Evolutionary conservation across 179 eudicot genomes (phyloP).

Genomic region (Spergularia azorica): DNA sequence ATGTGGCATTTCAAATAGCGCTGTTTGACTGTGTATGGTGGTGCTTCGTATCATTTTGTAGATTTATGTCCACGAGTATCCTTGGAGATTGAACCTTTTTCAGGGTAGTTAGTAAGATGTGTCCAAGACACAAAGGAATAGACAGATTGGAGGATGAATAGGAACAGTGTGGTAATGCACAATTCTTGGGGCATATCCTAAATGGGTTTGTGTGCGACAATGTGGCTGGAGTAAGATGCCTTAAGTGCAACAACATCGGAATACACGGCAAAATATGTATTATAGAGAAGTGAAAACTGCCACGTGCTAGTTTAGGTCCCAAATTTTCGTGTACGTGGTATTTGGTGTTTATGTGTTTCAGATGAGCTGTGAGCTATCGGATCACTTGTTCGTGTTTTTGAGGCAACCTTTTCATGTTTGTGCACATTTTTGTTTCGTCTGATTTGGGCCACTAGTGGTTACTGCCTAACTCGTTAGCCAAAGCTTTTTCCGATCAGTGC

Average conservation of each 20-base stretch:
- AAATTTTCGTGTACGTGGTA: background rate
- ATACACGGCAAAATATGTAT: background rate
- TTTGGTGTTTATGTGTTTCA: background rate
- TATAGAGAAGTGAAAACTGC: background rate
- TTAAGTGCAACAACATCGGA: background rate
- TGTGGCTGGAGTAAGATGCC: background rate
- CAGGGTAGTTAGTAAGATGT: background rate
- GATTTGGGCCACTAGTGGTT: background rate
- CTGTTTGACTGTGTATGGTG: background rate
- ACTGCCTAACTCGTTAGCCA: background rate
- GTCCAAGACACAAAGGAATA: background rate
- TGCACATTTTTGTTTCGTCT: background rate
- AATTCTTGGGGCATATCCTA: background rate
- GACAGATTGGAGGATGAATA: background rate
- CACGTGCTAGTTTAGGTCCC: background rate
- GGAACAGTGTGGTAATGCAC: background rate
- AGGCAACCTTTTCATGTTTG: no score
- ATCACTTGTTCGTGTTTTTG: background rate
- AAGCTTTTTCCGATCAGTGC: background rate
- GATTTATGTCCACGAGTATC: background rate
- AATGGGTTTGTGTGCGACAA: background rate
- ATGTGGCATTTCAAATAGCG: background rate
- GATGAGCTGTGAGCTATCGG: slow-evolving; percentile 11
- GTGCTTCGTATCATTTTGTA: background rate
- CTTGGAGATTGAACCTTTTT: background rate